Base-by-base conservation (phyloP, 441 rosid species). In the Melastoma candidum region DNA sequence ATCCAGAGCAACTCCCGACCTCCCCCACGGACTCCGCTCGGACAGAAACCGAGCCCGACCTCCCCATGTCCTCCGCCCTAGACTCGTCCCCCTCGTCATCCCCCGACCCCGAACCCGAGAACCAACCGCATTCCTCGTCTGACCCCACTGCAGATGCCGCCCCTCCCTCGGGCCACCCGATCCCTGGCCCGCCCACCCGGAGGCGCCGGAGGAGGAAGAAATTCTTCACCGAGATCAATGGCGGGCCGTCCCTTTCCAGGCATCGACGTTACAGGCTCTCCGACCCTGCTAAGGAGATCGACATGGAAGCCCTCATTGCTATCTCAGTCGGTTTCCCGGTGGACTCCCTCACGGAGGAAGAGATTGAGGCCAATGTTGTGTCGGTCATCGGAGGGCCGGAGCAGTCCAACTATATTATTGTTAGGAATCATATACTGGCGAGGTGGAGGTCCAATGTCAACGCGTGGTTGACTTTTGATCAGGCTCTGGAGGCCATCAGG, bases 281-380 rank as follows among this genome's bases (percentile, higher is more conserved):
- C 2, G 80, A 76, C 7, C 65, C 76, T 2, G 73, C 88, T 1
- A 82, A 82, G 74, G 97, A 88, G 54, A 67, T 85, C 4, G 94
- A 84, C 60, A 72, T 81, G 8, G 97, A 88, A 68, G 95, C 95
- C 22, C 51, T 84, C 44, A 84, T 77, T 26, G 95, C 95, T 2
- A 77, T 77, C 64, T 92, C 95, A 0, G 90, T 86, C 0, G 98
- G 97, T 8, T 92, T 92, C 55, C 97, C 97, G 2, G 87, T 83
- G 2, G 87, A 84, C 65, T 92, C 95, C 2, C 82, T 92, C 2
- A 85, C 92, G 0, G 95, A 92, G 69, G 98, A 92, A 68, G 97
- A 92, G 70, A 92, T 88, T 12, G 95, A 92, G 77, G 95, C 92
- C 1, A 81, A 83, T 53, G 98, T 84, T 3, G 94, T 92, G 43